phyloP scores from a whole-genome alignment of 1,284 basidiomycete genomes.

The Neolentinus lepideus region DNA sequence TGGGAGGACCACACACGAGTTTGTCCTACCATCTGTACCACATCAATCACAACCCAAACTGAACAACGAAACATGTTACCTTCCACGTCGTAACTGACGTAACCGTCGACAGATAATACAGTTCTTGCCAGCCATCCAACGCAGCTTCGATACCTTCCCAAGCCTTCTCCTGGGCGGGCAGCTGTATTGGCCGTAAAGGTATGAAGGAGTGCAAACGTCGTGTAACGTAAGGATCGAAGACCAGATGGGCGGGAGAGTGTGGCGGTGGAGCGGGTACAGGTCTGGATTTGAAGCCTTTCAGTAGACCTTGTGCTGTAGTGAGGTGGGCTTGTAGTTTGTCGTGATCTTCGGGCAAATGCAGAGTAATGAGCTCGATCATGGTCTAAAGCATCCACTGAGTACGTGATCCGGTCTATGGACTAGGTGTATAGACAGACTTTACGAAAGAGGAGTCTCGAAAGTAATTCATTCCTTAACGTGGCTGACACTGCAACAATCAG shows the following conservation, averaged over 20 bases:
- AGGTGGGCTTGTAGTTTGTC: slow-evolving; percentile 31
- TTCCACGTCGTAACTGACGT: slow-evolving; percentile 52
- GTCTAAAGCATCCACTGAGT: slow-evolving; percentile 21
- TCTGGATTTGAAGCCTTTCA: slow-evolving; percentile 32
- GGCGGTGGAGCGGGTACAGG: slow-evolving; percentile 29
- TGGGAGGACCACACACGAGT: slow-evolving; percentile 38
- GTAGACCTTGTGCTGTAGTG: slow-evolving; percentile 30
- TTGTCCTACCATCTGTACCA: slow-evolving; percentile 40
- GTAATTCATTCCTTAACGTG: slow-evolving; percentile 29
- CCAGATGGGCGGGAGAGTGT: slow-evolving; percentile 42
- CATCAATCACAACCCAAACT: not conserved
- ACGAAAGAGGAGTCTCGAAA: slow-evolving; percentile 46
- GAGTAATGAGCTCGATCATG: slow-evolving; percentile 45
- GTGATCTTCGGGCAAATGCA: slow-evolving; percentile 27
- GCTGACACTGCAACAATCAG: slow-evolving; percentile 6
- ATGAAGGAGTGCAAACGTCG: slow-evolving; percentile 67
- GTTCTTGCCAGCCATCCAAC: slow-evolving; percentile 51
- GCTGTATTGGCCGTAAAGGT: slow-evolving; percentile 56
- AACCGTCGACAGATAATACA: slow-evolving; percentile 36
- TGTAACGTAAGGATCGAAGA: slow-evolving; percentile 67
- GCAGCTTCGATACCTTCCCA: slow-evolving; percentile 47
- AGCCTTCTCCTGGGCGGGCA: slow-evolving; percentile 41
- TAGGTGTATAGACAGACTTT: slow-evolving; percentile 33
- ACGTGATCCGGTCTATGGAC: not conserved
- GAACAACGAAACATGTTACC: slow-evolving; percentile 26